Evolutionary conservation across 768 basidiomycete genomes (phyloP).

Genomic region (Leccinum broughii): DNA sequence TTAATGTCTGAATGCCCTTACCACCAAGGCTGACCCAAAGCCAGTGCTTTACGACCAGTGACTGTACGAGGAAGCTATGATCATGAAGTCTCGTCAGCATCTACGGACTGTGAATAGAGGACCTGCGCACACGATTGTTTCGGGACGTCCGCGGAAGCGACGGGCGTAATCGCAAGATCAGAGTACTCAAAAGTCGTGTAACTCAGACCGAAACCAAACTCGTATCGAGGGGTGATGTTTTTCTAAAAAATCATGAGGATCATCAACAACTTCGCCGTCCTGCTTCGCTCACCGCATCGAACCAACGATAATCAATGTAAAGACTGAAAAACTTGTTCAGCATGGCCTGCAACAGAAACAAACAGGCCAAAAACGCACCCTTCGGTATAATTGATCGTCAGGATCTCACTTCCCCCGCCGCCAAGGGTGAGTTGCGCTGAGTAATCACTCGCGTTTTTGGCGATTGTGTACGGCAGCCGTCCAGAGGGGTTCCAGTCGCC

Average conservation of each 20-base stretch:
- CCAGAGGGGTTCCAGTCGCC: slow-evolving; percentile 77
- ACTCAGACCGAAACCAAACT: slow-evolving; percentile 88
- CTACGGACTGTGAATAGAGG: too few relatives aligned
- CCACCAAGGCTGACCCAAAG: too few relatives aligned
- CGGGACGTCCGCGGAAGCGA: slow-evolving; percentile 37
- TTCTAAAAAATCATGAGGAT: slow-evolving; percentile 36
- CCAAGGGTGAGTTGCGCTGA: slow-evolving; percentile 39
- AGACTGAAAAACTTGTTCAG: slow-evolving; percentile 36
- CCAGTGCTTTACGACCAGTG: too few relatives aligned
- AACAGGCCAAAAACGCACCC: slow-evolving; percentile 17
- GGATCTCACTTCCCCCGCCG: slow-evolving; percentile 29
- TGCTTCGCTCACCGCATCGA: slow-evolving; percentile 57
- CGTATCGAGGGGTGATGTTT: slow-evolving; percentile 76
- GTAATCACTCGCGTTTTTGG: slow-evolving; percentile 55
- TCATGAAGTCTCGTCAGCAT: too few relatives aligned
- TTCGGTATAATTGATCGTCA: slow-evolving; percentile 66
- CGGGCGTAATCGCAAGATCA: slow-evolving; percentile 48
- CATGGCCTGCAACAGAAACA: neutral
- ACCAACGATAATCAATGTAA: slow-evolving; percentile 71
- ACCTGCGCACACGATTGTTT: too few relatives aligned
- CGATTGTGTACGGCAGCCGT: slow-evolving; percentile 73
- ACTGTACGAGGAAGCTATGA: too few relatives aligned
- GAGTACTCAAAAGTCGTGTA: slow-evolving; percentile 83
- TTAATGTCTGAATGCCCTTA: too few relatives aligned
- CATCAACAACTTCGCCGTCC: neutral